phyloP scores from a whole-genome alignment of 2,329 filamentous ascomycete genomes.

The Verticillium isaacii region DNA sequence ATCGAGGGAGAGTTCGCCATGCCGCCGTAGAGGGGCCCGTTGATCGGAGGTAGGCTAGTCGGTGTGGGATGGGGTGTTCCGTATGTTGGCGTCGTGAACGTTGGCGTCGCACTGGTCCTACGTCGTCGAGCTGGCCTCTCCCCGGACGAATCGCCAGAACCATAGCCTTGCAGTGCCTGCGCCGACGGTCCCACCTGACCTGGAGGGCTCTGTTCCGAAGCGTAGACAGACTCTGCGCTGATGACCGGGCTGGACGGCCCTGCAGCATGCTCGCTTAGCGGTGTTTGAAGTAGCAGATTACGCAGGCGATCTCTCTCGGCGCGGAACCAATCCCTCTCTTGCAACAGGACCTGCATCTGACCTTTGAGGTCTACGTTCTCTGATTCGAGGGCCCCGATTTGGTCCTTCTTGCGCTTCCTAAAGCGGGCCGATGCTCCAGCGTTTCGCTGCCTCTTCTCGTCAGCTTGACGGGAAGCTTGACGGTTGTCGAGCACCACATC shows the following conservation, averaged over 20 bases:
- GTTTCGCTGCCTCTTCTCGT: constrained; percentile 82
- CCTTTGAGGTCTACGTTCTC: constrained; percentile 61
- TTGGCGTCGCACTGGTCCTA: constrained; percentile 41
- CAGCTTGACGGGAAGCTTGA: constrained; percentile 74
- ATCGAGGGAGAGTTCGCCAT: constrained; percentile 31
- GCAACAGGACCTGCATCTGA: constrained; percentile 46
- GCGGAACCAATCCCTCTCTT: constrained; percentile 69
- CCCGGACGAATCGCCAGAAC: constrained; percentile 34
- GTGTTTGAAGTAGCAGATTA: constrained; percentile 58
- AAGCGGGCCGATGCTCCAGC: constrained; percentile 82
- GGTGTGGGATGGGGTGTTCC: constrained; percentile 27
- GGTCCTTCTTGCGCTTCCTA: constrained; percentile 74
- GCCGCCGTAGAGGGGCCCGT: constrained; percentile 29
- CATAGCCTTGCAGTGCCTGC: not conserved
- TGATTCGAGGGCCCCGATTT: constrained; percentile 65
- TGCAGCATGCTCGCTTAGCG: constrained; percentile 48
- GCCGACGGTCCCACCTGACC: constrained; percentile 21
- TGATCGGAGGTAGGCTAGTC: constrained; percentile 35
- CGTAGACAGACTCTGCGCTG: constrained; percentile 26
- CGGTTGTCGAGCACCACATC: constrained; percentile 70
- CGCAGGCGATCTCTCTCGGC: constrained; percentile 67
- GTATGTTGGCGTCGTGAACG: constrained; percentile 35
- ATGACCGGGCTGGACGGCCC: constrained; percentile 47
- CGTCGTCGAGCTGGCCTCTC: constrained; percentile 43
- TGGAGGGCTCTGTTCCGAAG: constrained; percentile 21